Conservation (phyloP, 148 eudicot genomes). For the Diospyros kaki region DNA sequence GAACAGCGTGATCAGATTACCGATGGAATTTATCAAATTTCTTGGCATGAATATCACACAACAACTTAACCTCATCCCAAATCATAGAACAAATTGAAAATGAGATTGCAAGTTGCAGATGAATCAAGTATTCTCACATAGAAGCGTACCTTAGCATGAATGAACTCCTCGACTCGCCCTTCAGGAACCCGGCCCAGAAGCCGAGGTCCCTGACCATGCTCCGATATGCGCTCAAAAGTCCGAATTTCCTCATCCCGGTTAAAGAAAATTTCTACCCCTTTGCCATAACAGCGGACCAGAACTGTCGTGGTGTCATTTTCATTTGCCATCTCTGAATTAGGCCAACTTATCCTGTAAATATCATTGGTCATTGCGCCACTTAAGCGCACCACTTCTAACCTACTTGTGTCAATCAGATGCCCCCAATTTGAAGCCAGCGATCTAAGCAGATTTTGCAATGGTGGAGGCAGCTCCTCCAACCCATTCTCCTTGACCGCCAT, state of each 20-base stretch:
- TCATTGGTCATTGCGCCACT: constrained; percentile 96
- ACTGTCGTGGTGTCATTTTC: constrained; percentile 39
- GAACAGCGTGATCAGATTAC: too few relatives aligned
- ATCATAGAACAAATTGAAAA: too few relatives aligned
- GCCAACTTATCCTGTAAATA: constrained; percentile 72
- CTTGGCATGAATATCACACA: too few relatives aligned
- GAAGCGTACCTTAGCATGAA: constrained; percentile 71
- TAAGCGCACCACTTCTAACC: constrained; percentile 50
- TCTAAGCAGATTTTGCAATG: constrained; percentile 51
- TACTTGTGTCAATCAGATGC: constrained; percentile 45
- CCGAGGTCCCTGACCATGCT: constrained; percentile 70
- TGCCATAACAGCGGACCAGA: constrained; percentile 76
- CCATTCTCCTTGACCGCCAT: constrained; percentile 80
- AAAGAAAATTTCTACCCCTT: constrained; percentile 83
- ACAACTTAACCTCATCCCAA: too few relatives aligned
- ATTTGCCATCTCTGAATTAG: constrained; percentile 29
- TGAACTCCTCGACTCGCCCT: constrained; percentile 94
- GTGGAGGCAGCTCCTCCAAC: constrained; percentile 46
- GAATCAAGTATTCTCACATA: neutral
- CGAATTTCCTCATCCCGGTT: constrained; percentile 73
- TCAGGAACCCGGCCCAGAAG: constrained; percentile 64
- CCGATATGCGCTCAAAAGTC: constrained; percentile 68
- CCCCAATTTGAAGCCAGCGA: constrained; percentile 68
- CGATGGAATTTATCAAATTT: too few relatives aligned
- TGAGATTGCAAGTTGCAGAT: neutral